These are phyloP conservation scores for Flaveria brownii DNA, from an alignment of 129 eudicot species.

Conservation along the genomic window DNA sequence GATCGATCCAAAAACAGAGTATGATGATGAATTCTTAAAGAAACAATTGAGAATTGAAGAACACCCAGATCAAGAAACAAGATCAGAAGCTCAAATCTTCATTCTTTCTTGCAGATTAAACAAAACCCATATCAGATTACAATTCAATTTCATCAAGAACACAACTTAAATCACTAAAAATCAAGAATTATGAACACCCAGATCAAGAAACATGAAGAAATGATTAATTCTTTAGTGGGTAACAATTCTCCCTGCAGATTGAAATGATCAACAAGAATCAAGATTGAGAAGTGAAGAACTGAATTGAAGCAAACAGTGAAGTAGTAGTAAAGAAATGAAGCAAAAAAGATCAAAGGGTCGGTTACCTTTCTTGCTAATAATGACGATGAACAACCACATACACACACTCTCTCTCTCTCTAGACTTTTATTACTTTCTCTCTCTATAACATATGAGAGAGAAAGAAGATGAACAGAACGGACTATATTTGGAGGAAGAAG, in stretches of 20 bases:
- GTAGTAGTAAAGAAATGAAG: constrained; percentile 30
- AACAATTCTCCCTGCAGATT: neutral
- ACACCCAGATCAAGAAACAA: constrained; percentile 45
- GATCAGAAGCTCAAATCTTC: constrained; percentile 41
- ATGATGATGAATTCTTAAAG: constrained; percentile 21
- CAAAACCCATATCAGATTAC: neutral
- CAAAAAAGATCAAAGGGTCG: constrained; percentile 29
- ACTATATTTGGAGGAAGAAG: constrained; percentile 59
- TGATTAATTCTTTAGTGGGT: constrained; percentile 39
- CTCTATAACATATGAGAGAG: constrained; percentile 22
- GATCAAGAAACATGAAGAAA: constrained; percentile 29
- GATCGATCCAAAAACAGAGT: constrained; percentile 32
- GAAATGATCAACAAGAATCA: neutral
- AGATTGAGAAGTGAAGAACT: constrained; percentile 10
- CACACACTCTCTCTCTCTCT: constrained; percentile 26
- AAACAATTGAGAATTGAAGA: constrained; percentile 16
- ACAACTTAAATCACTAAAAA: neutral
- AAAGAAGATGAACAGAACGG: constrained; percentile 5
- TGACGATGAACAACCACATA: constrained; percentile 50
- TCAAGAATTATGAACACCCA: neutral
- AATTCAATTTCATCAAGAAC: neutral
- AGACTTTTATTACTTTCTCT: constrained; percentile 29
- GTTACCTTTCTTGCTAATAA: constrained; percentile 58
- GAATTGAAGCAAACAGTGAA: constrained; percentile 32
- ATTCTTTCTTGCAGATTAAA: neutral